A percentile compares a stretch with the other conserved stretches of the same genome.
phyloP scores from a whole-genome alignment of 805 yeast species.

The Saturnispora sanitii region DNA sequence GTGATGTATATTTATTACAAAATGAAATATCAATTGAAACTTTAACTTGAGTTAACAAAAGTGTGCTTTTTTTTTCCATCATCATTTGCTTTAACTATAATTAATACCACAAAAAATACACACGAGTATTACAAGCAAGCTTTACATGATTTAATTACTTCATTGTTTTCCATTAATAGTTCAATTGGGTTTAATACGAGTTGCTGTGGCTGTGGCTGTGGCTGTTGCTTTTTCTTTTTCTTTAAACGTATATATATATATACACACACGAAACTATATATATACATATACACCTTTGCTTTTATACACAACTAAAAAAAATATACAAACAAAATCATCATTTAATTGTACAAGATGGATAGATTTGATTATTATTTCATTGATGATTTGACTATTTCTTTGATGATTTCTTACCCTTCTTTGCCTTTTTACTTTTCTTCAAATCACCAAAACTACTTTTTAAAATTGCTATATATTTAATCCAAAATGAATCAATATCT shows the following conservation, averaged over 20 bases:
- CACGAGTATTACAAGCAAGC: too few relatives aligned
- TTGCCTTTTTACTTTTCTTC: slow-evolving; percentile 73
- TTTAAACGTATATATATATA: neutral
- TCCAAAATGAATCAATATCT: slow-evolving; percentile 66
- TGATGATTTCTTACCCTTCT: slow-evolving; percentile 43
- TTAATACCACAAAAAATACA: too few relatives aligned
- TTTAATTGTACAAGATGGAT: slow-evolving; percentile 10
- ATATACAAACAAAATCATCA: neutral
- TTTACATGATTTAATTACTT: too few relatives aligned
- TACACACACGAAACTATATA: neutral
- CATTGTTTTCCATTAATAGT: neutral
- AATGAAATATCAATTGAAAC: slow-evolving; percentile 5
- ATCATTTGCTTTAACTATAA: neutral
- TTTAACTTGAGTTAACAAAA: neutral
- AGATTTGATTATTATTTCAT: neutral
- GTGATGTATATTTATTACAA: neutral
- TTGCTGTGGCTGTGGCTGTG: neutral
- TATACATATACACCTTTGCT: neutral
- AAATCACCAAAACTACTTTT: slow-evolving; percentile 69
- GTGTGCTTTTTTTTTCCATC: neutral
- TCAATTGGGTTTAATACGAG: neutral
- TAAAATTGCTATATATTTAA: slow-evolving; percentile 55
- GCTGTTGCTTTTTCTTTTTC: neutral
- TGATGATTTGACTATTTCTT: slow-evolving; percentile 1
- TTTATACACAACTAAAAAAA: neutral